phyloP scores from a whole-genome alignment of 2,329 filamentous ascomycete species.

The Fusarium globosum region DNA sequence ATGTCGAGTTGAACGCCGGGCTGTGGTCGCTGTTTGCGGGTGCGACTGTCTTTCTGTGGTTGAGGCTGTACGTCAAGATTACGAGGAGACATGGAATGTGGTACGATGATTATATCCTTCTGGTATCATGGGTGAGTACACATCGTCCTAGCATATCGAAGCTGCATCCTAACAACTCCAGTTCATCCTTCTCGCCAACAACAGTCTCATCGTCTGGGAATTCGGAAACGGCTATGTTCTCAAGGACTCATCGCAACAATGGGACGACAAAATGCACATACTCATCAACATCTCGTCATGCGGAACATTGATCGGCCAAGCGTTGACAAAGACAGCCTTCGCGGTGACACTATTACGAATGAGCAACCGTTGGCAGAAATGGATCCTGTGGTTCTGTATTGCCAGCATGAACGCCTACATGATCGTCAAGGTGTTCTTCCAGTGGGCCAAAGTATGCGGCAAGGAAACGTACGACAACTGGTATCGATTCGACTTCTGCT shows the following conservation, averaged over 20 bases:
- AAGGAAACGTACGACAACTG: constrained; percentile 57
- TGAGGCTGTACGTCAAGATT: constrained; percentile 52
- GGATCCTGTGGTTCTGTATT: constrained; percentile 62
- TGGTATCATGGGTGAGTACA: constrained; percentile 50
- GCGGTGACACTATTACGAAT: constrained; percentile 54
- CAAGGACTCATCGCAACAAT: constrained; percentile 51
- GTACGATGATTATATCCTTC: constrained; percentile 54
- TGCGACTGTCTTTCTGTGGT: constrained; percentile 46
- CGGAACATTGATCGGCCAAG: constrained; percentile 51
- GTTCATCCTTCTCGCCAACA: constrained; percentile 57
- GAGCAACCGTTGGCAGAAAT: constrained; percentile 56
- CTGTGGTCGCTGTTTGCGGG: constrained; percentile 50
- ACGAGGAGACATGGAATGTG: constrained; percentile 51
- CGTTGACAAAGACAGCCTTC: constrained; percentile 53
- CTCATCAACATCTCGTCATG: constrained; percentile 58
- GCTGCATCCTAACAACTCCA: constrained; percentile 31
- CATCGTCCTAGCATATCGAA: neutral
- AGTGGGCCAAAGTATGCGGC: constrained; percentile 61
- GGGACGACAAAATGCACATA: constrained; percentile 65
- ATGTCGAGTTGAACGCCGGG: constrained; percentile 47
- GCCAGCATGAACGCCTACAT: constrained; percentile 60
- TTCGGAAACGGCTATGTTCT: constrained; percentile 61
- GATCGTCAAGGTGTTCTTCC: constrained; percentile 59
- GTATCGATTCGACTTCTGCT: constrained; percentile 60
- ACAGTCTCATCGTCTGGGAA: constrained; percentile 58